Evolutionary conservation across 2,329 filamentous ascomycete species (phyloP), one percentile per base, ranked within the genome.

Genomic region (Fusarium sp.): DNA sequence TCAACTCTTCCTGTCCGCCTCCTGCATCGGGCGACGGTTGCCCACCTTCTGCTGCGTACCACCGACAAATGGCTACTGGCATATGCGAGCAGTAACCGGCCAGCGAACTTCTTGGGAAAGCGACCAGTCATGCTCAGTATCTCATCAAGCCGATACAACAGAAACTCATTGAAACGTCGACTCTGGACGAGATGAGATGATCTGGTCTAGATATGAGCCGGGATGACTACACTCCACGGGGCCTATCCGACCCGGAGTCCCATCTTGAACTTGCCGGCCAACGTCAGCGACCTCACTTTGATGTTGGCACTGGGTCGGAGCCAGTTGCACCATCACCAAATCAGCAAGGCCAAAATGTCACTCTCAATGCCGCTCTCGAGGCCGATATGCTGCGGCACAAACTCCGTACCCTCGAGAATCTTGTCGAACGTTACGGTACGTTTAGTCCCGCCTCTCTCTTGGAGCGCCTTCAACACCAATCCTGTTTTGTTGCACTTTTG

Each of bases 331-430:
- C 87, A 49, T 80, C 87, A 18, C 83, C 84, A 58, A 79, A 80
- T 70, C 84, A 82, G 69, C 83, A 84, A 78, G 81, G 81, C 49
- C 80, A 83, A 55, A 83, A 86, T 75, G 78, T 82, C 69, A 82
- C 80, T 67, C 71, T 82, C 48, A 86, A 86, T 75, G 78, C 82
- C 70, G 82, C 81, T 65, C 67, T 82, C 51, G 87, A 89, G 79
- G 79, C 87, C 29, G 81, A 83, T 54, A 87, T 88, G 84, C 79
- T 89, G 72, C 85, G 84, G 63, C 83, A 86, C 77, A 89, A 88
- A 77, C 79, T 85, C 58, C 83, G 81, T 62, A 81, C 83, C 45
- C 79, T 89, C 60, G 82, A 84, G 71, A 77, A 79, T 58, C 84
- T 85, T 76, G 82, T 82, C 56, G 80, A 84, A 68, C 82, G 81